Evolutionary conservation across 139 green algal species (phyloP).

Genomic region (Bryopsis sp.): DNA sequence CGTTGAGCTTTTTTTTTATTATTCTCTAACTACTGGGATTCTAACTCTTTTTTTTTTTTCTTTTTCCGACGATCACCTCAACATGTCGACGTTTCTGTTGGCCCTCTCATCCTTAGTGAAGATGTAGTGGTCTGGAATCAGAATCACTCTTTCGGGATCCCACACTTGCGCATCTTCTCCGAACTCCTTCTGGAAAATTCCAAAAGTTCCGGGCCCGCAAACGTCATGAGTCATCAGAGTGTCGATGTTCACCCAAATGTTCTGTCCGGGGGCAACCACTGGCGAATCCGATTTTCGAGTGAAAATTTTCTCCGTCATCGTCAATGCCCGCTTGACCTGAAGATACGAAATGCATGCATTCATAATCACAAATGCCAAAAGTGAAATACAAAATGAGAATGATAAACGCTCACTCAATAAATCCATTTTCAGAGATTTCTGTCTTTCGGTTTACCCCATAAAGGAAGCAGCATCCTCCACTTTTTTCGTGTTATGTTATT

Average conservation of each 20-base stretch:
- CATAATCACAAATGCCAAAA: too few relatives aligned
- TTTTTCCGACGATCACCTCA: conserved; percentile 31
- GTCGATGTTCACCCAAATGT: conserved; percentile 89
- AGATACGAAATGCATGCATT: too few relatives aligned
- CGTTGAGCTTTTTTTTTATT: too few relatives aligned
- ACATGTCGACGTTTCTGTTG: conserved; percentile 95
- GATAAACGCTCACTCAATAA: too few relatives aligned
- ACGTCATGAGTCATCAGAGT: conserved; percentile 95
- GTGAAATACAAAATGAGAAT: too few relatives aligned
- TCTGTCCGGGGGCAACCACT: conserved; percentile 67
- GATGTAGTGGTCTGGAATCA: conserved; percentile 98
- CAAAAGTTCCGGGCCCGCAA: conserved; percentile 89
- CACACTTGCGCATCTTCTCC: conserved; percentile 81
- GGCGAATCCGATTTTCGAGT: conserved; percentile 62
- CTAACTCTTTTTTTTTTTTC: too few relatives aligned
- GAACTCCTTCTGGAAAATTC: conserved; percentile 94
- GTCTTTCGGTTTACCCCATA: too few relatives aligned
- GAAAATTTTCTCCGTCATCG: conserved; percentile 94
- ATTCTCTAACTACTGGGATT: too few relatives aligned
- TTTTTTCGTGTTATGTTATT: too few relatives aligned
- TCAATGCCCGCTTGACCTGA: conserved; percentile 88
- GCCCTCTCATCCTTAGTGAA: conserved; percentile 85
- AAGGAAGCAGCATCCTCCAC: too few relatives aligned
- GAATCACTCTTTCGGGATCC: conserved; percentile 80
- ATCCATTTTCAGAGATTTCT: too few relatives aligned